Evolutionary conservation across 1,284 basidiomycete genomes (phyloP).

Genomic region (Stereum hirsutum): DNA sequence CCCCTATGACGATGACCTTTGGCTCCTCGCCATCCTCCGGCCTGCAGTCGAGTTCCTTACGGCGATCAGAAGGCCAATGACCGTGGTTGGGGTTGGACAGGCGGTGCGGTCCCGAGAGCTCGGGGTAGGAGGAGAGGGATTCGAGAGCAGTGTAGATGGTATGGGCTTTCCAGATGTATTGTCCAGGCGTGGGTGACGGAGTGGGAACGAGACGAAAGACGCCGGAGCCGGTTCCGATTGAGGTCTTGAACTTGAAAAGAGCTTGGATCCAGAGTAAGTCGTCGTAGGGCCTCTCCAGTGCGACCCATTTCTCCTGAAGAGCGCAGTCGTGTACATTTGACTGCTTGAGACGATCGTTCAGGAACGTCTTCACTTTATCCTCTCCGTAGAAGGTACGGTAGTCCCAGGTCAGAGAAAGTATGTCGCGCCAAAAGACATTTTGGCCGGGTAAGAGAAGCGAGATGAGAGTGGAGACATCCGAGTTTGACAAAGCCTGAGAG

Average conservation of each 20-base stretch:
- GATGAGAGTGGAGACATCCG: too few relatives aligned
- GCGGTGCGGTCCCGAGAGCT: constrained; percentile 26
- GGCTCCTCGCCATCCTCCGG: too few relatives aligned
- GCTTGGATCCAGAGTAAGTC: constrained; percentile 35
- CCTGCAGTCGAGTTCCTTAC: constrained; percentile 23
- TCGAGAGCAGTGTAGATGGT: constrained; percentile 52
- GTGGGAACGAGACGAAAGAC: constrained; percentile 52
- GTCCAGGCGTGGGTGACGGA: too few relatives aligned
- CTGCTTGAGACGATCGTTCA: constrained; percentile 30
- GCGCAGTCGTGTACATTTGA: not conserved
- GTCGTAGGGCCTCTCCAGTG: constrained; percentile 22
- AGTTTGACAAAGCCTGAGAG: too few relatives aligned
- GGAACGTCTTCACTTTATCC: constrained; percentile 30
- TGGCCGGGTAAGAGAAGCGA: too few relatives aligned
- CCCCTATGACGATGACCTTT: constrained; percentile 50
- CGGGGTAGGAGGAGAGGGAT: constrained; percentile 40
- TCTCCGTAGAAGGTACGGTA: constrained; percentile 50
- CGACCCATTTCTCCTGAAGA: constrained; percentile 1
- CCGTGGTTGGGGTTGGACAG: not conserved
- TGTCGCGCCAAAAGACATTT: constrained; percentile 57
- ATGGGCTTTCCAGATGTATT: constrained; percentile 48
- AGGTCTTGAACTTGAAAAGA: constrained; percentile 50
- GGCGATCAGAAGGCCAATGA: not conserved
- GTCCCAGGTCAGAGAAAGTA: constrained; percentile 56
- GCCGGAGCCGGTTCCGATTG: constrained; percentile 37